phyloP scores from a whole-genome alignment of 768 basidiomycete genomes.

The Naganishia friedmannii region DNA sequence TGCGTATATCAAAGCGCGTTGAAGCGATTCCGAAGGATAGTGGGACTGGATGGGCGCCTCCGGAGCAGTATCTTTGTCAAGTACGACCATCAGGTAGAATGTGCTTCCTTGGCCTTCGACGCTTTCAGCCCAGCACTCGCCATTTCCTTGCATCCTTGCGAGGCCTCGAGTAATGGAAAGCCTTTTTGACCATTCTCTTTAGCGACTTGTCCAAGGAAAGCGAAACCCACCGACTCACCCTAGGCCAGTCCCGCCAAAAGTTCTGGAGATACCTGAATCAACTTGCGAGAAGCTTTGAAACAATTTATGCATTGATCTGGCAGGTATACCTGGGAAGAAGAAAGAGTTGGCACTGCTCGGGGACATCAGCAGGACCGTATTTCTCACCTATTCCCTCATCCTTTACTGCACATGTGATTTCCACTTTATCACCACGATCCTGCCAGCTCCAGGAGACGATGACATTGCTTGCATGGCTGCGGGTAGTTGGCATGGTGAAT shows the following conservation, averaged over 20 bases:
- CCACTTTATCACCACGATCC: constrained; percentile 19
- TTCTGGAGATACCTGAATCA: constrained; percentile 40
- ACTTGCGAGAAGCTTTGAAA: constrained; percentile 44
- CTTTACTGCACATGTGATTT: constrained; percentile 34
- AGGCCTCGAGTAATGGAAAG: constrained; percentile 44
- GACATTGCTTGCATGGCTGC: constrained; percentile 27
- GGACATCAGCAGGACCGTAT: not conserved
- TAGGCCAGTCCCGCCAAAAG: constrained; percentile 38
- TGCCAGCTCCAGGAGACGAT: constrained; percentile 36
- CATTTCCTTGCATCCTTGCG: constrained; percentile 37
- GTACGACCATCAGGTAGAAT: constrained; percentile 41
- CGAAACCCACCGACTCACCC: constrained; percentile 17
- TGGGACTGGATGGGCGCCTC: no score
- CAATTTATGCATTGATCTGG: constrained; percentile 41
- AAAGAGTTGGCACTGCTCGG: not conserved
- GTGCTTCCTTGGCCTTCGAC: constrained; percentile 42
- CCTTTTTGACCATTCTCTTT: not conserved
- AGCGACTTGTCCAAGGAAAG: not conserved
- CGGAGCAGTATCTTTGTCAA: not conserved
- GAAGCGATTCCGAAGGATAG: not conserved
- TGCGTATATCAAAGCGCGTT: not conserved
- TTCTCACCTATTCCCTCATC: constrained; percentile 44
- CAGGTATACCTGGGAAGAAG: constrained; percentile 26
- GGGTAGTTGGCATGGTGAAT: not conserved
- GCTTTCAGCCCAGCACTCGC: constrained; percentile 38